These are phyloP conservation scores for Scedosporium apiospermum DNA, from an alignment of 2,329 filamentous ascomycete species.

Conservation along the genomic window DNA sequence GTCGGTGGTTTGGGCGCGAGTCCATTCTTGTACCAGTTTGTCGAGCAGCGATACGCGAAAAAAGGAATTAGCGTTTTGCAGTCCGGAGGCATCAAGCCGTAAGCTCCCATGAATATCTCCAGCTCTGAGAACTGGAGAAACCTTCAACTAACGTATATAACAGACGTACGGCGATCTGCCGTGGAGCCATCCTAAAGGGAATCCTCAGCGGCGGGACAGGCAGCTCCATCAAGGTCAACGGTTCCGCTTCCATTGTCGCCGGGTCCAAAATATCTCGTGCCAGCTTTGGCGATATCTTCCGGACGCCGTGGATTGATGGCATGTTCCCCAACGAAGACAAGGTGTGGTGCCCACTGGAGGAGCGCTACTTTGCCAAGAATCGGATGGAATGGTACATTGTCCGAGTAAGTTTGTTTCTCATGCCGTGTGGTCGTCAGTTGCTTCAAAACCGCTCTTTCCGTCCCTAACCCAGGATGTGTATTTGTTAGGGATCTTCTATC, in stretches of 20 bases:
- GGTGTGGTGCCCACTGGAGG: not conserved
- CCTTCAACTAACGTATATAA: not conserved
- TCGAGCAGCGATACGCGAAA: conserved; percentile 7
- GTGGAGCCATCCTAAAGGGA: not conserved
- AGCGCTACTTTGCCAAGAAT: not conserved
- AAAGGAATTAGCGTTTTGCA: conserved; percentile 19
- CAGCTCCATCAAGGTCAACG: not conserved
- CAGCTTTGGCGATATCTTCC: not conserved
- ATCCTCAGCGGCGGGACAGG: not conserved
- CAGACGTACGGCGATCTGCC: not conserved
- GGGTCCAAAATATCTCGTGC: not conserved
- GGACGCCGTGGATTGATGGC: not conserved
- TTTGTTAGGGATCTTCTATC: not conserved
- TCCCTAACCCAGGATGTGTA: not conserved
- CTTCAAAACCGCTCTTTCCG: too few species aligned
- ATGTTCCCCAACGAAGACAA: not conserved
- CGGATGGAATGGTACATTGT: not conserved
- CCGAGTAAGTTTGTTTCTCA: not conserved
- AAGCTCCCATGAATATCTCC: conserved; percentile 8
- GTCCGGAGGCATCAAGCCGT: conserved; percentile 21
- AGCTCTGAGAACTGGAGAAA: not conserved
- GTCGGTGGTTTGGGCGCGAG: conserved; percentile 29
- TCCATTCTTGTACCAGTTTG: conserved; percentile 15
- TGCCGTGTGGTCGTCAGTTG: too few species aligned
- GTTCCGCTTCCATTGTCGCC: not conserved